phyloP scores from a whole-genome alignment of 768 basidiomycete species.

The Omphalotus guepiniiformis region DNA sequence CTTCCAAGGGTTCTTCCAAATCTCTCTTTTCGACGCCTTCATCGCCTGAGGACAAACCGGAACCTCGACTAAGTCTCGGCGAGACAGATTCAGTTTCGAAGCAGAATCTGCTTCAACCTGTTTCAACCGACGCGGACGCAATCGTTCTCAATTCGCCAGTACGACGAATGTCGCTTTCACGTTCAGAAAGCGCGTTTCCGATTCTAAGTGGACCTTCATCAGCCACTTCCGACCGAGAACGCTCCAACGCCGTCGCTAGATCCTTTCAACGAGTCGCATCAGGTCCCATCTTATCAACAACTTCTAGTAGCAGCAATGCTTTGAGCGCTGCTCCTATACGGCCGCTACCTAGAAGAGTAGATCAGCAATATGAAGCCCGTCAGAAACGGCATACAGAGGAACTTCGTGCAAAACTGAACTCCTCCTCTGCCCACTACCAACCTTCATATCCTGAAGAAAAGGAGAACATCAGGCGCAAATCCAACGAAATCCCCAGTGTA shows the following conservation, averaged over 20 bases:
- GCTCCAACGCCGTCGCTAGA: slow-evolving; percentile 34
- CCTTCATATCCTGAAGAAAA: slow-evolving; percentile 10
- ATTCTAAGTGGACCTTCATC: slow-evolving; percentile 30
- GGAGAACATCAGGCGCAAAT: slow-evolving; percentile 12
- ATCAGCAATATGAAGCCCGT: slow-evolving; percentile 6
- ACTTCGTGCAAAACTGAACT: slow-evolving; percentile 3
- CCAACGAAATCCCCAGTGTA: slow-evolving; percentile 2
- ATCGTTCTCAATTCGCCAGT: slow-evolving; percentile 33
- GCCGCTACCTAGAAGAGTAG: slow-evolving; percentile 4
- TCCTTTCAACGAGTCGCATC: slow-evolving; percentile 68
- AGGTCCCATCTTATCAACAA: slow-evolving; percentile 35
- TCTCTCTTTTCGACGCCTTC: slow-evolving; percentile 32
- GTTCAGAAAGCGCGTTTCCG: slow-evolving; percentile 63
- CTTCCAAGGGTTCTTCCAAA: slow-evolving; percentile 45
- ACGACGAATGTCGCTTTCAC: slow-evolving; percentile 51
- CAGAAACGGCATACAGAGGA: slow-evolving; percentile 9
- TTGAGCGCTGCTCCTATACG: slow-evolving; percentile 5
- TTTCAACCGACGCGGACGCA: slow-evolving; percentile 28
- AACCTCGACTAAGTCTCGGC: slow-evolving; percentile 6
- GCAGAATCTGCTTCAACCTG: slow-evolving; percentile 13
- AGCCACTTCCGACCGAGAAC: slow-evolving; percentile 24
- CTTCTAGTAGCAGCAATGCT: neutral
- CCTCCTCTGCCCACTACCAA: neutral
- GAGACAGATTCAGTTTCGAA: slow-evolving; percentile 8
- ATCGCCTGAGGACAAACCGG: neutral